Conservation (phyloP, 345 rosid genomes). For the Salix viminalis region DNA sequence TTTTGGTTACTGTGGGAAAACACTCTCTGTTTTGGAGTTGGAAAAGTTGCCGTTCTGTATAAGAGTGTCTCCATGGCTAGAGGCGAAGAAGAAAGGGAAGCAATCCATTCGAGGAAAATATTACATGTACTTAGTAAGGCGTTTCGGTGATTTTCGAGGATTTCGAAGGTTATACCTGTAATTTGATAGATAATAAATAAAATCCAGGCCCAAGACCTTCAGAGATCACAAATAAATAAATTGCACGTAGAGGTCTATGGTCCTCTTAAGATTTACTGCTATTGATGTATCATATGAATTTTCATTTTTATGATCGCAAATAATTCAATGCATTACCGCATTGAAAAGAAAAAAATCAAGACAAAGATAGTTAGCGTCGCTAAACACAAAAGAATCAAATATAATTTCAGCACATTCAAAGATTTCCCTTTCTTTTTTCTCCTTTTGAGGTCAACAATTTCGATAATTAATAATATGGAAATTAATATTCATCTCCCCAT, state of each 20-base stretch:
- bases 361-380: not conserved
- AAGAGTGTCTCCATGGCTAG: slow-evolving; percentile 47
- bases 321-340: not conserved
- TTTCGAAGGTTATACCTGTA: not conserved
- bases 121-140: not conserved
- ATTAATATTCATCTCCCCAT: no score
- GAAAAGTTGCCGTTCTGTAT: slow-evolving; percentile 26
- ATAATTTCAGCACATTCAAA: no score
- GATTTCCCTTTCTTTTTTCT: no score
- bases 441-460: no score
- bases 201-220: no score
- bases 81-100: not conserved
- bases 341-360: not conserved
- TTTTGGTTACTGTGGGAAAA: slow-evolving; percentile 8
- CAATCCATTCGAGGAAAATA: not conserved
- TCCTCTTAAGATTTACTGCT: no score
- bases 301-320: no score
- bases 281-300: no score
- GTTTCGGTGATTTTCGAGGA: not conserved
- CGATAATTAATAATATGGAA: not conserved
- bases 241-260: no score
- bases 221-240: no score
- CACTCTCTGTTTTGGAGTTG: slow-evolving; percentile 18
- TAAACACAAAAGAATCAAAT: not conserved
- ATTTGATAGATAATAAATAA: not conserved